Evolutionary conservation across 495 filamentous ascomycete genomes (phyloP).

Genomic region (Podospora appendiculata): DNA sequence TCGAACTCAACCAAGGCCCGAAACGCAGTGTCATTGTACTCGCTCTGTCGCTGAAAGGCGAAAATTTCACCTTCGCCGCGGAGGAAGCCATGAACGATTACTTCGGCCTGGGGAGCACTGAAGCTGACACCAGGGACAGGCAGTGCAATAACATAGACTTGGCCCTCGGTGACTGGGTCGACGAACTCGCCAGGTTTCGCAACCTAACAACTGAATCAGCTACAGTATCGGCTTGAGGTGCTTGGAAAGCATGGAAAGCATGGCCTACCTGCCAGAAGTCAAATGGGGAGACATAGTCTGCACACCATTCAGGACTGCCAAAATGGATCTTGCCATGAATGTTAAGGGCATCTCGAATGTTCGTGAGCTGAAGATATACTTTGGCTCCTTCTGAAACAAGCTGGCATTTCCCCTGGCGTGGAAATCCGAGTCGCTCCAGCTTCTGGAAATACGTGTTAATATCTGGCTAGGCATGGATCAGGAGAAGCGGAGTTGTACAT

Average conservation of each 20-base stretch:
- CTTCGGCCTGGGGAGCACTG: constrained; percentile 26
- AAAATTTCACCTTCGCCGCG: constrained; percentile 47
- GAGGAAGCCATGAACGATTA: constrained; percentile 38
- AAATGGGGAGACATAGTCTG: constrained; percentile 38
- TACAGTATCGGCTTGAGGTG: neutral
- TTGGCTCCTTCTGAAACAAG: constrained; percentile 17
- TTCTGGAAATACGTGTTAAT: constrained; percentile 15
- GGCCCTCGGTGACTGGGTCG: constrained; percentile 40
- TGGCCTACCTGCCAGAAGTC: constrained; percentile 31
- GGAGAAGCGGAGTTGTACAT: constrained; percentile 5
- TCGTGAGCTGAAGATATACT: constrained; percentile 49
- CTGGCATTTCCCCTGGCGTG: constrained; percentile 21
- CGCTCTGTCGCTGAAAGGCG: constrained; percentile 35
- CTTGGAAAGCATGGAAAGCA: neutral
- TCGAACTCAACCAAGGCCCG: constrained; percentile 48
- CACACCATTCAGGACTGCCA: constrained; percentile 39
- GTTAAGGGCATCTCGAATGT: constrained; percentile 49
- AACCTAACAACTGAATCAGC: constrained; percentile 9
- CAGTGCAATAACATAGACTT: constrained; percentile 39
- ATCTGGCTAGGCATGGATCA: neutral
- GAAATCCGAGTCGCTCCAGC: constrained; percentile 20
- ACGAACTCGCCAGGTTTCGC: constrained; percentile 15
- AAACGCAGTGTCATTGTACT: constrained; percentile 26
- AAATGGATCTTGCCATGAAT: constrained; percentile 37
- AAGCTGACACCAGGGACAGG: constrained; percentile 14